Conservation (phyloP, 2,329 filamentous ascomycete genomes). For the Scolecobasidium constrictum region DNA sequence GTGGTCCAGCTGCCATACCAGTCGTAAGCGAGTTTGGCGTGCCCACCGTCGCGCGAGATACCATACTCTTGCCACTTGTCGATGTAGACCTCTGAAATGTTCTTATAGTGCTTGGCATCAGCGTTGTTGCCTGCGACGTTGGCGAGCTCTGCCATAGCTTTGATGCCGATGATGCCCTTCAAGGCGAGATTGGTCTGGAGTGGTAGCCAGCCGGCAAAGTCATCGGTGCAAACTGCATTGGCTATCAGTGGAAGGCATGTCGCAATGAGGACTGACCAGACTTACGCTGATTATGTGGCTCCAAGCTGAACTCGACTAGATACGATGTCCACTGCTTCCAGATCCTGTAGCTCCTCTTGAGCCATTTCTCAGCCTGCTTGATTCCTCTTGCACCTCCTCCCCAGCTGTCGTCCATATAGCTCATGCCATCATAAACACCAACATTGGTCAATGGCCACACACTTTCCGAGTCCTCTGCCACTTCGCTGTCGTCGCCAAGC, state of each 20-base stretch:
- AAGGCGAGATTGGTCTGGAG: slow-evolving; percentile 75
- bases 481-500: slow-evolving; percentile 20
- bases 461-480: slow-evolving; percentile 16
- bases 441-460: slow-evolving; percentile 39
- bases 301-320: slow-evolving; percentile 62
- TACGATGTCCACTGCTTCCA: slow-evolving; percentile 73
- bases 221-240: slow-evolving; percentile 59
- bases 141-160: slow-evolving; percentile 64
- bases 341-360: slow-evolving; percentile 57
- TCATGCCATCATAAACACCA: slow-evolving; percentile 39
- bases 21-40: slow-evolving; percentile 71
- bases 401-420: slow-evolving; percentile 52
- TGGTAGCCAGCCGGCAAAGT: slow-evolving; percentile 68
- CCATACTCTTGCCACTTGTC: slow-evolving; percentile 60
- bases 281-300: slow-evolving; percentile 60
- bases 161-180: slow-evolving; percentile 74
- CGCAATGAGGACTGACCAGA: not conserved
- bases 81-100: slow-evolving; percentile 57
- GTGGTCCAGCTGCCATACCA: slow-evolving; percentile 75
- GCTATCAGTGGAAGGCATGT: slow-evolving; percentile 11
- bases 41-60: slow-evolving; percentile 56
- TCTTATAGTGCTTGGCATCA: slow-evolving; percentile 50
- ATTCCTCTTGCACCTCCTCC: slow-evolving; percentile 42
- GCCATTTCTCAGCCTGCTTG: slow-evolving; percentile 51
- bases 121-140: slow-evolving; percentile 46